Percentiles rank a stretch among this genome's conserved stretches.
phyloP scores from a whole-genome alignment of 257 asterid species.

The Ilex aquifolium region DNA sequence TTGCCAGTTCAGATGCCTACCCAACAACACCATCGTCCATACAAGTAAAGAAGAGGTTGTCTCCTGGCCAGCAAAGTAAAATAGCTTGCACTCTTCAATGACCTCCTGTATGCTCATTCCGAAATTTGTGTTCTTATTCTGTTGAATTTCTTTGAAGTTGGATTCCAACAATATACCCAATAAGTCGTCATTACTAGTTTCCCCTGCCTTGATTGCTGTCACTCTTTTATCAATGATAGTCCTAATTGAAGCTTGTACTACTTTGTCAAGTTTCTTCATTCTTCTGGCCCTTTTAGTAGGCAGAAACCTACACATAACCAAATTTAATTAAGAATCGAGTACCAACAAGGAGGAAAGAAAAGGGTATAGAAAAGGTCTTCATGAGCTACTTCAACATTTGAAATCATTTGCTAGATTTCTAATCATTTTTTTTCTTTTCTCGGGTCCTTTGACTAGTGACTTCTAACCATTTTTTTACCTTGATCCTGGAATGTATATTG shows the following conservation, averaged over 20 bases:
- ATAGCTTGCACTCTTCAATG: constrained; percentile 44
- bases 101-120: constrained; percentile 31
- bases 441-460: too few species aligned
- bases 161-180: constrained; percentile 31
- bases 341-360: too few species aligned
- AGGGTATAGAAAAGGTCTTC: not conserved
- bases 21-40: constrained; percentile 48
- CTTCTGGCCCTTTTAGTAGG: constrained; percentile 41
- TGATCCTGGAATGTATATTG: constrained; percentile 37
- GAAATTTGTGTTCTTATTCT: constrained; percentile 16
- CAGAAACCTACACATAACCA: constrained; percentile 22
- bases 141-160: constrained; percentile 25
- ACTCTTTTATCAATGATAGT: constrained; percentile 31
- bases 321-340: too few species aligned
- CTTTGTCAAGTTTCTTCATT: constrained; percentile 31
- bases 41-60: constrained; percentile 44
- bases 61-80: constrained; percentile 51
- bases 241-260: constrained; percentile 28
- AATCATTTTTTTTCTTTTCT: too few species aligned
- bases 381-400: not conserved
- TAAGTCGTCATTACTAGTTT: constrained; percentile 26
- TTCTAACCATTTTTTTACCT: constrained; percentile 16
- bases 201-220: constrained; percentile 33
- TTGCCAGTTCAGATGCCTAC: constrained; percentile 45
- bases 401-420: not conserved